Evolutionary conservation across 2,329 filamentous ascomycete genomes (phyloP).

Genomic region (Paracoccidioides brasiliensis): DNA sequence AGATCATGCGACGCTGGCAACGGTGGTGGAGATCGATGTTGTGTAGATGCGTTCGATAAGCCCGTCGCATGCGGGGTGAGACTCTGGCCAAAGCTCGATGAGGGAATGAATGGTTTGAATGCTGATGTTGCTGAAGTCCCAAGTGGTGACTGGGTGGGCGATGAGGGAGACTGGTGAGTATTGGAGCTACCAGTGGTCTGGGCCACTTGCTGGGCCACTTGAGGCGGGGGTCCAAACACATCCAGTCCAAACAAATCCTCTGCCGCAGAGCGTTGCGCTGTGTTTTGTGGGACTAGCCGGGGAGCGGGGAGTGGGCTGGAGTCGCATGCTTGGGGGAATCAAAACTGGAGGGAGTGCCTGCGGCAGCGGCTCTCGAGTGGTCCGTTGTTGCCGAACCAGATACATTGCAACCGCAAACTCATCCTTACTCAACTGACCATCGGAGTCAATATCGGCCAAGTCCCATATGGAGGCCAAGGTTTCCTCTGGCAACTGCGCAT

Average conservation of each 20-base stretch:
- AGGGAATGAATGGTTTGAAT: constrained; percentile 87
- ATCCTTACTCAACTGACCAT: constrained; percentile 71
- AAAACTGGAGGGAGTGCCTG: constrained; percentile 65
- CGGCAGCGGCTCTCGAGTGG: constrained; percentile 58
- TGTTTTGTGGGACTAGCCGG: constrained; percentile 26
- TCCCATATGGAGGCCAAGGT: constrained; percentile 93
- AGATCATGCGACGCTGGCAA: constrained; percentile 57
- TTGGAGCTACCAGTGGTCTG: constrained; percentile 63
- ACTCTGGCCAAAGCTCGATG: constrained; percentile 80
- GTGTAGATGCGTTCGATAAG: constrained; percentile 30
- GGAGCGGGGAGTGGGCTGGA: constrained; percentile 30
- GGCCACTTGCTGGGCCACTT: constrained; percentile 47
- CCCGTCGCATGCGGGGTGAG: constrained; percentile 67
- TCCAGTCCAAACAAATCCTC: constrained; percentile 93
- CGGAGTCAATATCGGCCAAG: constrained; percentile 82
- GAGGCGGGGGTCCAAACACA: constrained; percentile 43
- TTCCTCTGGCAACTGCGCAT: constrained; percentile 81
- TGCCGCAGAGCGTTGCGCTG: constrained; percentile 58
- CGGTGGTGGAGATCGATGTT: constrained; percentile 35
- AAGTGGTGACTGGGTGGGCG: constrained; percentile 30
- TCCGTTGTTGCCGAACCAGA: constrained; percentile 79
- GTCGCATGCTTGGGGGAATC: constrained; percentile 73
- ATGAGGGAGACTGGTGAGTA: constrained; percentile 42
- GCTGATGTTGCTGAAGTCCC: constrained; percentile 29
- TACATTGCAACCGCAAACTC: constrained; percentile 98